phyloP scores from a whole-genome alignment of 768 basidiomycete genomes.

The Scleroderma citrinum region DNA sequence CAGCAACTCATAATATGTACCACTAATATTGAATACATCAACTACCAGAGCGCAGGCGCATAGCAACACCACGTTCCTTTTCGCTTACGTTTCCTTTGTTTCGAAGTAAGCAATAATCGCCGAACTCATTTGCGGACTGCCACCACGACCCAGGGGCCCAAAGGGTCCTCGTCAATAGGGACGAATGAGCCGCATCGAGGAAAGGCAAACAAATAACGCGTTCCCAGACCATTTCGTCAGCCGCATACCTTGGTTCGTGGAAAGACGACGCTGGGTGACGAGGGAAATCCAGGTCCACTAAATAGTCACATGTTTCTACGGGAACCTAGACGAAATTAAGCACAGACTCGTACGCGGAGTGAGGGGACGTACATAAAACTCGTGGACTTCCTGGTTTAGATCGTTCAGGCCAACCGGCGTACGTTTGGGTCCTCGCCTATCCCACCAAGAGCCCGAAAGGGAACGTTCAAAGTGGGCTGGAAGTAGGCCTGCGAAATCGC shows the following conservation, averaged over 20 bases:
- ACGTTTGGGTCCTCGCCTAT: conserved; percentile 52
- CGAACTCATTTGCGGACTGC: conserved; percentile 68
- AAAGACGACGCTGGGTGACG: conserved; percentile 46
- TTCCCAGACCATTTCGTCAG: conserved; percentile 68
- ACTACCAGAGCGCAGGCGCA: conserved; percentile 4
- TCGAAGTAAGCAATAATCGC: conserved; percentile 86
- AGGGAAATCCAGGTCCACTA: conserved; percentile 89
- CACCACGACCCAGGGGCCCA: conserved; percentile 74
- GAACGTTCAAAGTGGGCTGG: conserved; percentile 67
- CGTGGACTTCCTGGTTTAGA: conserved; percentile 71
- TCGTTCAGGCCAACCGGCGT: conserved; percentile 76
- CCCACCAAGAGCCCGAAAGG: conserved; percentile 28
- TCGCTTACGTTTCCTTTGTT: conserved; percentile 37
- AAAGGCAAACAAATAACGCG: conserved; percentile 76
- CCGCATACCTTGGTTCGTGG: conserved; percentile 77
- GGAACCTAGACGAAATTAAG: conserved; percentile 46
- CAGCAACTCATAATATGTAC: no score
- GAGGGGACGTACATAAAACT: conserved; percentile 62
- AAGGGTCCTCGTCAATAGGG: conserved; percentile 64
- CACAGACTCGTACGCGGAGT: conserved; percentile 1
- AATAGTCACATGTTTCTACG: conserved; percentile 73
- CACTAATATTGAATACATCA: background rate
- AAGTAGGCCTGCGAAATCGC: conserved; percentile 84
- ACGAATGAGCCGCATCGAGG: conserved; percentile 75
- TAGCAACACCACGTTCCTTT: conserved; percentile 20